Evolutionary conservation across 257 asterid species (phyloP), one percentile per base, ranked within the genome.

Genomic region (Gardenia jasminoides): DNA sequence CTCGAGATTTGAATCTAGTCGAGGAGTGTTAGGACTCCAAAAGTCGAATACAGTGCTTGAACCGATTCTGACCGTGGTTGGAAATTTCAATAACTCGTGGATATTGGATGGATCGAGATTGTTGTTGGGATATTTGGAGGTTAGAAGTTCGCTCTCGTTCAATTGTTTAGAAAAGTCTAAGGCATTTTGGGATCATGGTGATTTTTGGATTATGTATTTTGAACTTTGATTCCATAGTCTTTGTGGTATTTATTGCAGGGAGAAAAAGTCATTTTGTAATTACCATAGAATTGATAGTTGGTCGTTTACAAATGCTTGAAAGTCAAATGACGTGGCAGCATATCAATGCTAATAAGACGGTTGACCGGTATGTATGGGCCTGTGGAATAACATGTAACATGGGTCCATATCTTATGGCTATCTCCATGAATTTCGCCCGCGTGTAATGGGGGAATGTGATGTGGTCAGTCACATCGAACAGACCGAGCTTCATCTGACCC

Each of bases 1-100:
- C 20, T 19, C 20, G 8, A 54, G n/a, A 54, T 17, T 54, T 7
- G 20, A 30, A 19, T 20, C 11, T 31, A 28, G 48, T 30, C 48
- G 10, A 73, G 20, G 16, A 70, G 56, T 13, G 54, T 58, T 26
- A 6, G 11, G 15, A 10, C n/a, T 56, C 19, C n/a, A 41, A 75
- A 75, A 36, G 47, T 75, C 61, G 26, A 58, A 75, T 75, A 26
- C n/a, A 59, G 61, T 39, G 13, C 43, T 75, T 43, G n/a, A 75
- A 58, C 28, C 0, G 26, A 59, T 16, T 31, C 41, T 75, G 52
- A 58, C 58, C 24, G 1, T n/a, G 3, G 1, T 58, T 74, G n/a
- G 70, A 75, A 75, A 75, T 39, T 58, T 59, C 58, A 15, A 59
- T 26, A 59, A 39, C 31, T 4, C n/a, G n/a, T 56, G 17, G 46